Conservation (phyloP, 106 monocot species). For the Triglochin maritima region DNA sequence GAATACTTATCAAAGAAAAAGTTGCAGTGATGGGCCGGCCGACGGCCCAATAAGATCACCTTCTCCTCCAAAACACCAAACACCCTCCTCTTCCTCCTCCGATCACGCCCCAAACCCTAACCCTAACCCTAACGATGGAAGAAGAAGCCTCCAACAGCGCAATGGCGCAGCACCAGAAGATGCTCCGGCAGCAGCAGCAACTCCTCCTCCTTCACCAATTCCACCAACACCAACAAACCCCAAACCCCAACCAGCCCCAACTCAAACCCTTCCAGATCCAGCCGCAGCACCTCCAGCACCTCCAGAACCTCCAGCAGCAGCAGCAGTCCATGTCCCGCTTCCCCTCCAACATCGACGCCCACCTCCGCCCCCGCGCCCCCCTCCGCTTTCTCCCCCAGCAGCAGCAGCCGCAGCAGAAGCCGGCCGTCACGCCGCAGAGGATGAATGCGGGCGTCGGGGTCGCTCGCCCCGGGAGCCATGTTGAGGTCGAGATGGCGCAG, state of each 20-base stretch:
- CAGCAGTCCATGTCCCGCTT: conserved; percentile 63
- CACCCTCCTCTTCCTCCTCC: no score
- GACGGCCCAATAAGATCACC: no score
- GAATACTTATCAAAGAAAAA: no score
- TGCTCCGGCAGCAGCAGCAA: conserved; percentile 18
- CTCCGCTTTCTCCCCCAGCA: conserved; percentile 38
- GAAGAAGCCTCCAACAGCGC: conserved; percentile 13
- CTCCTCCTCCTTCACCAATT: conserved; percentile 3
- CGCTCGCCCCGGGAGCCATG: conserved; percentile 20
- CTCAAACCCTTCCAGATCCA: conserved; percentile 7
- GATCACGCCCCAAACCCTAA: no score
- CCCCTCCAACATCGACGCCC: conserved; percentile 93
- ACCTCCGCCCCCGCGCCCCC: conserved; percentile 65
- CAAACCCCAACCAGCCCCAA: conserved; percentile 7
- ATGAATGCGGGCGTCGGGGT: background rate
- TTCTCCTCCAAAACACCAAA: no score
- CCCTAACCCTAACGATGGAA: conserved; percentile 12
- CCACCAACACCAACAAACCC: conserved; percentile 10
- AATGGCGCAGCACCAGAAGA: conserved; percentile 11
- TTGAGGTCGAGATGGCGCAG: conserved; percentile 90
- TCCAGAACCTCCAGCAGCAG: conserved; percentile 11
- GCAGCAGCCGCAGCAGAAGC: conserved; percentile 20
- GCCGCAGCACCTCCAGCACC: conserved; percentile 12
- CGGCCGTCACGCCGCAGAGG: conserved; percentile 10
- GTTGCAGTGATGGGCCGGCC: no score